phyloP scores from a whole-genome alignment of 345 rosid species.

The Aethionema arabicum region DNA sequence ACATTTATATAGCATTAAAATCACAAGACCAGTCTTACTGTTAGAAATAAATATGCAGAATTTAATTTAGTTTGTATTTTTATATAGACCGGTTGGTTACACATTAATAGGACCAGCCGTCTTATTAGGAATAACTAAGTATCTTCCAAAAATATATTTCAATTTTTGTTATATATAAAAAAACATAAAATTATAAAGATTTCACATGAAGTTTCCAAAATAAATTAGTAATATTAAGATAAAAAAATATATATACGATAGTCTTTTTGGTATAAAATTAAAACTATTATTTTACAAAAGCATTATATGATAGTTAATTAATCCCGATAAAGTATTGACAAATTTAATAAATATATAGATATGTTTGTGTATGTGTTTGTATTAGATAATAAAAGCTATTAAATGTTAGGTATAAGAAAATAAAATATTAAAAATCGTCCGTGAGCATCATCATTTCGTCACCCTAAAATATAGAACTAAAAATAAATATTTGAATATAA shows the following conservation, averaged over 20 bases:
- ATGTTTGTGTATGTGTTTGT: conserved; percentile 13
- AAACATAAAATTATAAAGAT: conserved; percentile 3
- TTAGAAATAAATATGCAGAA: conserved; percentile 26
- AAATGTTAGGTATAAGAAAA: conserved; percentile 25
- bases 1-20: conserved; percentile 32
- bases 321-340: conserved; percentile 34
- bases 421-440: conserved; percentile 10
- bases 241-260: too few species aligned
- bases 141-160: neutral
- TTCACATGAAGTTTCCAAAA: too few species aligned
- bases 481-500: neutral
- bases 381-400: conserved; percentile 24
- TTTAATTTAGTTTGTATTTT: conserved; percentile 20
- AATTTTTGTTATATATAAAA: neutral
- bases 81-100: conserved; percentile 22
- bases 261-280: too few species aligned
- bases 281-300: too few species aligned
- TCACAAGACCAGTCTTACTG: conserved; percentile 36
- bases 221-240: too few species aligned
- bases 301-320: conserved; percentile 10
- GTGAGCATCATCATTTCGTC: conserved; percentile 35
- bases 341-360: conserved; percentile 1
- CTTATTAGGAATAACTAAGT: conserved; percentile 23
- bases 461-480: conserved; percentile 20
- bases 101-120: conserved; percentile 30